A percentile compares a stretch with the other conserved stretches of the same genome.
phyloP scores from a whole-genome alignment of 495 filamentous ascomycete species.

The Haplographium delicatum region DNA sequence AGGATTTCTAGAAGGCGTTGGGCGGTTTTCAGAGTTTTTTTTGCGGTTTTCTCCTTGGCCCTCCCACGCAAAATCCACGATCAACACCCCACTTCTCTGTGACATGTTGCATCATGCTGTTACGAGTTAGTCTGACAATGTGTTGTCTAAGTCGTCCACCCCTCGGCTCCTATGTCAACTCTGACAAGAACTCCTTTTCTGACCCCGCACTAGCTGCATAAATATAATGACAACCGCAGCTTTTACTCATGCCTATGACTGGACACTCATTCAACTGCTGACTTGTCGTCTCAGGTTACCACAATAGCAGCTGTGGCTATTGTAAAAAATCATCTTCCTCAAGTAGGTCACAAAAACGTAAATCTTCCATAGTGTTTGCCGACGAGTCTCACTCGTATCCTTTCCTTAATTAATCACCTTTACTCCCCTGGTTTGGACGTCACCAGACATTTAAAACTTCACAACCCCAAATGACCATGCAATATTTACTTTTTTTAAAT shows the following conservation, averaged over 20 bases:
- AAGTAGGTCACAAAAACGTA: slow-evolving; percentile 25
- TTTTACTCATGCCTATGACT: slow-evolving; percentile 12
- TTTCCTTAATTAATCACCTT: not conserved
- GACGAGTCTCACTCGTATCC: not conserved
- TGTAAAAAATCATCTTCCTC: slow-evolving; percentile 15
- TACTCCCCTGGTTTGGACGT: not conserved
- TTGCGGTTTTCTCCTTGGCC: not conserved
- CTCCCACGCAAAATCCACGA: not conserved
- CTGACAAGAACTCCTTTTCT: not conserved
- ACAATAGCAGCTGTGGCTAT: slow-evolving; percentile 23
- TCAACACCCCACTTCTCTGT: not conserved
- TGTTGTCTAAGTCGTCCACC: not conserved
- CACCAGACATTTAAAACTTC: slow-evolving; percentile 4
- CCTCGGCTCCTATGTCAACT: not conserved
- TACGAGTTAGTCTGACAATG: not conserved
- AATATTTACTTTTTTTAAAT: slow-evolving; percentile 20
- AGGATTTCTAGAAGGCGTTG: slow-evolving; percentile 8
- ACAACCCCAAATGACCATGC: not conserved
- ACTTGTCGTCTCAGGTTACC: slow-evolving; percentile 20
- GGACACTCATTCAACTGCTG: slow-evolving; percentile 21
- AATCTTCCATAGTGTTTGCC: slow-evolving; percentile 5
- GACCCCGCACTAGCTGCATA: slow-evolving; percentile 12
- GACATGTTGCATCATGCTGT: not conserved
- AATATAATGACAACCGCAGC: not conserved
- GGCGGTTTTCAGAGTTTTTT: not conserved